Evolutionary conservation across 257 asterid genomes (phyloP).

Genomic region (Gentiana macrophylla): DNA sequence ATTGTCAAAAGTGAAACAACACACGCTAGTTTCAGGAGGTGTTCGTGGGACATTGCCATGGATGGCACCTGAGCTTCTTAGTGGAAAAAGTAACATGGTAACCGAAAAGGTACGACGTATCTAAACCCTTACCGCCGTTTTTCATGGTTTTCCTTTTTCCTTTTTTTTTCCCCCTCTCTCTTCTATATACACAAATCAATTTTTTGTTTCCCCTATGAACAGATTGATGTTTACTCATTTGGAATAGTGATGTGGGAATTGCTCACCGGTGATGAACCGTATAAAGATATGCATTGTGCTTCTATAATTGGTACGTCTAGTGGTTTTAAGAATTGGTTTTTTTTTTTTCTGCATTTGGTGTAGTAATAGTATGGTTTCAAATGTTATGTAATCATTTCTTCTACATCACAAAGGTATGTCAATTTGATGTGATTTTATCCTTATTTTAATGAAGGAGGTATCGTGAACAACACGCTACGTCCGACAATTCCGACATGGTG

Average conservation of each 20-base stretch:
- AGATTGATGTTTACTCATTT: constrained; percentile 95
- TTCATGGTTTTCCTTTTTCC: too few species aligned
- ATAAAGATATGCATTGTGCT: constrained; percentile 91
- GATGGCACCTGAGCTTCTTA: constrained; percentile 99
- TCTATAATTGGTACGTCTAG: constrained; percentile 64
- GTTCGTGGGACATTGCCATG: constrained; percentile 98
- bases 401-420: too few species aligned
- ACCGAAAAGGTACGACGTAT: constrained; percentile 65
- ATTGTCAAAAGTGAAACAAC: constrained; percentile 81
- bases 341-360: too few species aligned
- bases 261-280: constrained; percentile 98
- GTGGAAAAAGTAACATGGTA: constrained; percentile 92
- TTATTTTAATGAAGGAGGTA: constrained; percentile 48
- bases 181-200: background rate
- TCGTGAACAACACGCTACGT: constrained; percentile 78
- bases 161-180: background rate
- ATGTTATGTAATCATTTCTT: too few species aligned
- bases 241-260: constrained; percentile 99
- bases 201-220: constrained; percentile 6
- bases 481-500: constrained; percentile 96
- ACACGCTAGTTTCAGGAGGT: constrained; percentile 92
- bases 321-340: too few species aligned
- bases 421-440: background rate
- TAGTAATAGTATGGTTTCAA: too few species aligned
- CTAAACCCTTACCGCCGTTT: background rate